phyloP scores from a whole-genome alignment of 805 yeast species.

The Cyberlindnera misumaiensis region DNA sequence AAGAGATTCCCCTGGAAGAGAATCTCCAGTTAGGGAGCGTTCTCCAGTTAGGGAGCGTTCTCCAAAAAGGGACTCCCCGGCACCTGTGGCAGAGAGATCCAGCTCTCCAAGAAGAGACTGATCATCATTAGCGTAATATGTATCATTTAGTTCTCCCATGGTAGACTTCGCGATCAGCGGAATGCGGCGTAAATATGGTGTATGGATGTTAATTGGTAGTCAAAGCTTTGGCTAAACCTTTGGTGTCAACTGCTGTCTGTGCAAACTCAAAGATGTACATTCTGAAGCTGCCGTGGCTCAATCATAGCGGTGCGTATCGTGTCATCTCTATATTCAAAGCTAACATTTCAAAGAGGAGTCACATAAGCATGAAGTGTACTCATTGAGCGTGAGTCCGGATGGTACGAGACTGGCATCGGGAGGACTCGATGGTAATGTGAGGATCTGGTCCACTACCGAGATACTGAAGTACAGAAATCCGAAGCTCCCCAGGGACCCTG shows the following conservation, averaged over 20 bases:
- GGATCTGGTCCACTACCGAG: slow-evolving; percentile 74
- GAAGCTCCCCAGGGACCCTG: slow-evolving; percentile 23
- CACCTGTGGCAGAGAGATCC: too few species aligned
- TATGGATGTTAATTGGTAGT: too few species aligned
- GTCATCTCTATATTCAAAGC: neutral
- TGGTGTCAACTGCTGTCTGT: too few species aligned
- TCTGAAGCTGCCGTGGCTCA: slow-evolving; percentile 66
- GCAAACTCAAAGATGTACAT: slow-evolving; percentile 41
- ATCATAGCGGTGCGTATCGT: slow-evolving; percentile 44
- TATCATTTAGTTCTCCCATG: too few species aligned
- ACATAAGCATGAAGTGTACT: slow-evolving; percentile 75
- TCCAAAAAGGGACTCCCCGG: too few species aligned
- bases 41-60: too few species aligned
- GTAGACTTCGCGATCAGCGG: too few species aligned
- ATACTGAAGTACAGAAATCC: slow-evolving; percentile 32
- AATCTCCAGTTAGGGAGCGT: too few species aligned
- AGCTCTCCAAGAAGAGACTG: too few species aligned
- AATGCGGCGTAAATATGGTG: too few species aligned
- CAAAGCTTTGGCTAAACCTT: neutral
- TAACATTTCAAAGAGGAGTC: slow-evolving; percentile 52
- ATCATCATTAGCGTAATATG: too few species aligned
- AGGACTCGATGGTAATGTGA: slow-evolving; percentile 86
- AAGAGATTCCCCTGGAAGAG: slow-evolving; percentile 12
- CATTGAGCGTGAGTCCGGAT: slow-evolving; percentile 74
- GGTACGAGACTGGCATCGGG: slow-evolving; percentile 88